phyloP scores from a whole-genome alignment of 2,329 filamentous ascomycete genomes.

The Sclerotinia minor region DNA sequence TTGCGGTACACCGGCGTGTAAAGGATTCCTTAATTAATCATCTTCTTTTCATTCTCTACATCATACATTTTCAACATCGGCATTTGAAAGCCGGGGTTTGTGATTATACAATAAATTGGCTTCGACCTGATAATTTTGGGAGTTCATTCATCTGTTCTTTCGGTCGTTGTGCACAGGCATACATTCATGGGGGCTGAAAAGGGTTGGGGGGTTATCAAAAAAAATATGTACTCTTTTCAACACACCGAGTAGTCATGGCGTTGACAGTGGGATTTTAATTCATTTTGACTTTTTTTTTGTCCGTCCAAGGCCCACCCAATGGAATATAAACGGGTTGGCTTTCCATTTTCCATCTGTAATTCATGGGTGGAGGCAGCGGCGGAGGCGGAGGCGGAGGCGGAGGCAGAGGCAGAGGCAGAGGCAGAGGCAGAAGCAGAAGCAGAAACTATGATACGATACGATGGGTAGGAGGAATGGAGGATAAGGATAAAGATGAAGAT shows the following conservation, averaged over 20 bases:
- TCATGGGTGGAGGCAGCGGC: background rate
- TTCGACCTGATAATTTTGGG: slow-evolving; percentile 9
- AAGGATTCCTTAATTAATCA: slow-evolving; percentile 92
- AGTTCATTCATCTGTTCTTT: slow-evolving; percentile 12
- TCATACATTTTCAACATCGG: slow-evolving; percentile 21
- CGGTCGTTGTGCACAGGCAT: slow-evolving; percentile 13
- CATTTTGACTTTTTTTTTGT: background rate
- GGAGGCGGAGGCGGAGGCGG: background rate
- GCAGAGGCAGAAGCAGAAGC: no score
- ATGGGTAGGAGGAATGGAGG: background rate
- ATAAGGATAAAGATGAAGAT: no score
- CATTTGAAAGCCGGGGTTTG: slow-evolving; percentile 7
- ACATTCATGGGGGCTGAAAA: slow-evolving; percentile 17
- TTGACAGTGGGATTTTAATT: slow-evolving; percentile 28
- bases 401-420: background rate
- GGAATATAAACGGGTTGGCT: slow-evolving; percentile 8
- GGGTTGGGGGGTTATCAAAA: slow-evolving; percentile 30
- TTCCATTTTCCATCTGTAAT: slow-evolving; percentile 1
- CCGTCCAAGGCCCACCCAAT: background rate
- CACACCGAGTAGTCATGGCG: slow-evolving; percentile 35
- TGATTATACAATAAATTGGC: slow-evolving; percentile 15
- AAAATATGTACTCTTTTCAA: slow-evolving; percentile 41
- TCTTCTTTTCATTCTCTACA: slow-evolving; percentile 19
- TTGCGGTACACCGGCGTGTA: slow-evolving; percentile 93
- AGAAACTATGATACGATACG: slow-evolving; percentile 3